Conservation (phyloP, 805 yeast species). For the Candida lessepsii region DNA sequence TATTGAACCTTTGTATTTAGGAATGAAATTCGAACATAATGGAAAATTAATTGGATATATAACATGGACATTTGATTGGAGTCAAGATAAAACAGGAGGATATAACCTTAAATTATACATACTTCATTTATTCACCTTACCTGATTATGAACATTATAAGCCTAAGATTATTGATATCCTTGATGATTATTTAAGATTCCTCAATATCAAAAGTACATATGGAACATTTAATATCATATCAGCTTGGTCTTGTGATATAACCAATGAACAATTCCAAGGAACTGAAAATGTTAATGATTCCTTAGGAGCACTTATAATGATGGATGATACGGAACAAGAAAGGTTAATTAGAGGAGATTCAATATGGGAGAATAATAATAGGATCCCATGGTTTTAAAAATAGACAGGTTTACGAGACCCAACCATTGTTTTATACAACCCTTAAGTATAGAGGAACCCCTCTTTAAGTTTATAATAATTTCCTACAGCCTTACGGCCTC, state of each 20-base stretch:
- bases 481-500: neutral
- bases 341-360: slow-evolving; percentile 25
- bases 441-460: neutral
- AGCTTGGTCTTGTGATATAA: slow-evolving; percentile 33
- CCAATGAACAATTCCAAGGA: slow-evolving; percentile 5
- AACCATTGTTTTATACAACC: no score
- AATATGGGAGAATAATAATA: slow-evolving; percentile 43
- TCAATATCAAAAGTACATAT: neutral
- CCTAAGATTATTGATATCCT: slow-evolving; percentile 7
- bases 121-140: slow-evolving; percentile 2
- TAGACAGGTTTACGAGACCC: no score
- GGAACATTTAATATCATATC: slow-evolving; percentile 2
- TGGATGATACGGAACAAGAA: slow-evolving; percentile 24
- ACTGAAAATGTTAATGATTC: slow-evolving; percentile 27
- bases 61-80: slow-evolving; percentile 39
- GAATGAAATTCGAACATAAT: slow-evolving; percentile 23
- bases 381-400: slow-evolving; percentile 41
- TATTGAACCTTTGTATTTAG: slow-evolving; percentile 32
- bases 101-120: slow-evolving; percentile 3
- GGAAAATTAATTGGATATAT: slow-evolving; percentile 28
- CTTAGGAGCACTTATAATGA: slow-evolving; percentile 33
- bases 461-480: neutral
- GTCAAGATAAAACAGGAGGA: neutral
- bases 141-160: slow-evolving; percentile 2
- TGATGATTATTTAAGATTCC: slow-evolving; percentile 11